A percentile compares a stretch with the other conserved stretches of the same genome.
phyloP scores from a whole-genome alignment of 495 filamentous ascomycete genomes.

The Mytilinidion resinicola region DNA sequence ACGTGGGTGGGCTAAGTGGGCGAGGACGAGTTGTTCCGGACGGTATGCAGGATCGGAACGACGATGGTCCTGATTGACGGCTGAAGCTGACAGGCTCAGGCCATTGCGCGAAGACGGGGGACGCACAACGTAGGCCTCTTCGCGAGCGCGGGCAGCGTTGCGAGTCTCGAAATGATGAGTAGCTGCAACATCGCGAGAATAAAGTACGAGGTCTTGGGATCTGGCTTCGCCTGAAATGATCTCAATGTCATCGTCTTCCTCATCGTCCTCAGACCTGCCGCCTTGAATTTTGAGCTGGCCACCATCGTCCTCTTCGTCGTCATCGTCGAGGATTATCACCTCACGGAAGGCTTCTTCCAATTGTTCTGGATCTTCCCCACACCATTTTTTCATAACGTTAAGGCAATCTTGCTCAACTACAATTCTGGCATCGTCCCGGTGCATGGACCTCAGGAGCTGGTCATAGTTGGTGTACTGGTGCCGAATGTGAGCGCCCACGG shows the following conservation, averaged over 20 bases:
- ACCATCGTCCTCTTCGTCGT: constrained; percentile 59
- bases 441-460: constrained; percentile 54
- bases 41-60: too few species aligned
- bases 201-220: constrained; percentile 1
- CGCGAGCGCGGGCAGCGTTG: background rate
- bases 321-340: constrained; percentile 75
- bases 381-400: constrained; percentile 74
- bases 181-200: background rate
- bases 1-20: too few species aligned
- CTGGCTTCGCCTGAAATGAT: constrained; percentile 11
- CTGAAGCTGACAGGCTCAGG: too few species aligned
- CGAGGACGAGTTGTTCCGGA: too few species aligned
- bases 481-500: constrained; percentile 78
- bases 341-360: constrained; percentile 76
- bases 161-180: constrained; percentile 5
- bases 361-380: constrained; percentile 66
- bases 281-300: constrained; percentile 32
- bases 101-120: too few species aligned
- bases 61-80: too few species aligned
- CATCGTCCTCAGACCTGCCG: constrained; percentile 6
- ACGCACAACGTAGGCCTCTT: constrained; percentile 2
- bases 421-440: constrained; percentile 62
- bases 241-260: constrained; percentile 20
- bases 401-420: constrained; percentile 64
- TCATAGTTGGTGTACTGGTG: constrained; percentile 87